Evolutionary conservation across 2,329 filamentous ascomycete genomes (phyloP), one percentile per base, ranked within the genome.

Genomic region (Verticillium nubilum): DNA sequence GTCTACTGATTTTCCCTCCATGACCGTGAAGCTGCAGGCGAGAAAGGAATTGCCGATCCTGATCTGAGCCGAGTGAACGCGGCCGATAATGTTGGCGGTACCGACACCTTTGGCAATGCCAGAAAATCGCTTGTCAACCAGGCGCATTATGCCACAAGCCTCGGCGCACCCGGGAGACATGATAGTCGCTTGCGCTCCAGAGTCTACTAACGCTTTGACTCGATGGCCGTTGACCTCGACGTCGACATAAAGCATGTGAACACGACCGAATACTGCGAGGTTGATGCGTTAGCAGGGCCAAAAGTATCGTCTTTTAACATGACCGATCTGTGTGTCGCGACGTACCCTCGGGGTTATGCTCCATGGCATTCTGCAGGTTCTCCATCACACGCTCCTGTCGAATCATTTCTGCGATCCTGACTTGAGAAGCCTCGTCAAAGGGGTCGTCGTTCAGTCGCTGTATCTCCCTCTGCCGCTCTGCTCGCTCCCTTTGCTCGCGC

Each of bases 1-100:
- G 72, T 98, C 95, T 26, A 99, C 95, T 57, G 92, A 87, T 75
- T 98, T 99, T 64, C 95, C 95, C 77, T 99, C 95, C 95, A 99
- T 99, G 70, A 99, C 95, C 3, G 95, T 99, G 74, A 99, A 99
- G 61, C 92, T 95, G 77, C 93, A 98, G 2, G 94, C 89, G 66
- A 99, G 80, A 71, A 92, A 92, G 63, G 94, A 85, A 50, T 84
- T 86, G 58, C 94, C 95, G 66, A 99, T 95, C 74, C 91, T 94
- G 74, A 99, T 96, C 74, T 94, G 92, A 10, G 95, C 95, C 25
- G 91, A 92, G 74, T 99, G 95, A 3, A 99, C 95, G 57, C 95
- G 91, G 31, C 95, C 95, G 23, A 99, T 87, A 67, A 99, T 98
- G 60, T 88, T 90, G 26, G 95, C 95, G 1, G 95, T 98, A 58